Percentiles rank a stretch among this genome's conserved stretches.
Conservation (phyloP, 192 early-diverging fungal genomes). For the Coemansia sp. region DNA sequence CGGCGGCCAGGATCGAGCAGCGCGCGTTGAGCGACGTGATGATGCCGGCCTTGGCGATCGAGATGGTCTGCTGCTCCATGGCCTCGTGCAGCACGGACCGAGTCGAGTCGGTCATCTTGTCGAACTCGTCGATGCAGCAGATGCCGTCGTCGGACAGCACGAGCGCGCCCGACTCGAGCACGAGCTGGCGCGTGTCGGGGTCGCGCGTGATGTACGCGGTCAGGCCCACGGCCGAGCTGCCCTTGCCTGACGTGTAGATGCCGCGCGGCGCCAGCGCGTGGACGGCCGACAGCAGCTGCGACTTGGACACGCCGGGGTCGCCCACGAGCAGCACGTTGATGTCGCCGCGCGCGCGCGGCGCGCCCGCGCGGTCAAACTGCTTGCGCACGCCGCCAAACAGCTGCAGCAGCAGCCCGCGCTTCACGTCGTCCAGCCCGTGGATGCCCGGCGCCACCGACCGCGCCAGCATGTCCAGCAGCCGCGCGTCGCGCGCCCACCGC, state of each 20-base stretch:
- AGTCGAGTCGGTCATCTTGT: slow-evolving; percentile 96
- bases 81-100: slow-evolving; percentile 96
- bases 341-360: slow-evolving; percentile 77
- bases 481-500: slow-evolving; percentile 59
- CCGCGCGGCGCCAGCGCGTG: slow-evolving; percentile 93
- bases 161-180: slow-evolving; percentile 94
- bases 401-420: slow-evolving; percentile 93
- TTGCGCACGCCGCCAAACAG: slow-evolving; percentile 96
- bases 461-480: slow-evolving; percentile 81
- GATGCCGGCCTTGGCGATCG: slow-evolving; percentile 98
- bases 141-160: slow-evolving; percentile 95
- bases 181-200: slow-evolving; percentile 93
- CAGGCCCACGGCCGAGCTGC: slow-evolving; percentile 92
- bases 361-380: slow-evolving; percentile 64
- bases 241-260: slow-evolving; percentile 97
- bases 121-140: slow-evolving; percentile 99
- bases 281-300: slow-evolving; percentile 88
- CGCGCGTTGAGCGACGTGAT: slow-evolving; percentile 97
- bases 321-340: slow-evolving; percentile 94
- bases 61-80: slow-evolving; percentile 99
- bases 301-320: slow-evolving; percentile 96
- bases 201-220: slow-evolving; percentile 95
- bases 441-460: slow-evolving; percentile 92
- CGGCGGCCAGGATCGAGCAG: slow-evolving; percentile 90
- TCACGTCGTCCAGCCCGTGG: slow-evolving; percentile 95